These are phyloP conservation scores for Cucumis cinereus DNA, from an alignment of 306 rosid genomes.

Conservation along the genomic window DNA sequence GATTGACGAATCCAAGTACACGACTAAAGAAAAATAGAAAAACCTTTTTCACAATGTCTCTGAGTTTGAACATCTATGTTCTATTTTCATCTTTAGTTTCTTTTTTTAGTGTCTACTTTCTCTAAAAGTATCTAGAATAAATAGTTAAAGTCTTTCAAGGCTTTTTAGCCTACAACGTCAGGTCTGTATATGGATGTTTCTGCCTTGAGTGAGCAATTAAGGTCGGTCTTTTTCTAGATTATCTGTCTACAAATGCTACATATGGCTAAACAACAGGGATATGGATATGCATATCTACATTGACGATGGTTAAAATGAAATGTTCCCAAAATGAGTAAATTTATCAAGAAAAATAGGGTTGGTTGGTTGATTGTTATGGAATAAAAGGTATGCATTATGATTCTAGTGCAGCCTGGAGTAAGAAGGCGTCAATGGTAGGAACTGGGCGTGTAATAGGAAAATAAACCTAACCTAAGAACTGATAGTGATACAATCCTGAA, in stretches of 20 bases:
- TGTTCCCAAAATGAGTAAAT: no score
- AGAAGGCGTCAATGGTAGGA: neutral
- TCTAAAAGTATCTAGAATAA: neutral
- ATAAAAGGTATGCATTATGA: neutral
- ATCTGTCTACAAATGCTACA: neutral
- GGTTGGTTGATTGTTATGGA: no score
- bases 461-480: neutral
- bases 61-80: neutral
- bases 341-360: no score
- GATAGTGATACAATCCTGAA: neutral
- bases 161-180: neutral
- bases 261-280: neutral
- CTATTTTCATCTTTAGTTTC: neutral
- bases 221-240: neutral
- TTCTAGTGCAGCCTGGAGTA: neutral
- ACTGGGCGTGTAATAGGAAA: neutral
- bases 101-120: neutral
- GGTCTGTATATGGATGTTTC: neutral
- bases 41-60: neutral
- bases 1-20: neutral
- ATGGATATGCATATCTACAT: neutral
- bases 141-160: neutral
- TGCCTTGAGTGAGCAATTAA: neutral
- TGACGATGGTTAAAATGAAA: no score
- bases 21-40: neutral